These are phyloP conservation scores for Nakazawaea wickerhamii DNA, from an alignment of 805 yeast species.

Conservation along the genomic window DNA sequence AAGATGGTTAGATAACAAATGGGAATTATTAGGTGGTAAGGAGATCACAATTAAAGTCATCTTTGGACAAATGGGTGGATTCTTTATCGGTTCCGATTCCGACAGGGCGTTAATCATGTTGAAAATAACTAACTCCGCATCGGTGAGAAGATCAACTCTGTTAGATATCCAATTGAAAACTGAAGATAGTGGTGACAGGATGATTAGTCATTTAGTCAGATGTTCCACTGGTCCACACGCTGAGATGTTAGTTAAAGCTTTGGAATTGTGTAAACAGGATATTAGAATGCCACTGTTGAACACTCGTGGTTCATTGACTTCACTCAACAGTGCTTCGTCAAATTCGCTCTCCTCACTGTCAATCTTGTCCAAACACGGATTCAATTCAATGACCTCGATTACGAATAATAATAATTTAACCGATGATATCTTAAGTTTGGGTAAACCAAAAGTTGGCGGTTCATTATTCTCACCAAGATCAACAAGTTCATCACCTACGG, in stretches of 20 bases:
- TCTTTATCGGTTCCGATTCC: conserved; percentile 4
- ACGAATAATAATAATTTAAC: conserved; percentile 9
- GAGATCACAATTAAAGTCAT: conserved; percentile 6
- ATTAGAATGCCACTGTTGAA: conserved; percentile 1
- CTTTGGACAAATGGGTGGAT: conserved; percentile 8
- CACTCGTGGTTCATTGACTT: conserved; percentile 9
- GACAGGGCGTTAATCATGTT: conserved; percentile 16
- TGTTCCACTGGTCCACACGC: conserved; percentile 9
- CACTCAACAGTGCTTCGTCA: conserved; percentile 8
- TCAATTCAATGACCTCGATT: conserved; percentile 12
- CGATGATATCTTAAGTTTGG: conserved; percentile 11
- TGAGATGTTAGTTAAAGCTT: conserved; percentile 10
- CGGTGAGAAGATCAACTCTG: conserved; percentile 18
- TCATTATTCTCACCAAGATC: conserved; percentile 1
- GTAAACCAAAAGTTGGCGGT: conserved; percentile 10
- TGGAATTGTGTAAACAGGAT: conserved; percentile 11
- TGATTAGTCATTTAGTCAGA: conserved; percentile 9
- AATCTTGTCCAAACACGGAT: background rate
- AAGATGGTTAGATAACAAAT: conserved; percentile 22
- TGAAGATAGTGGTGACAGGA: conserved; percentile 6
- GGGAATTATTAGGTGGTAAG: conserved; percentile 21
- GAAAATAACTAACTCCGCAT: conserved; percentile 15
- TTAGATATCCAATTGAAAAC: conserved; percentile 18
- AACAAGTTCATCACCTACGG: background rate
- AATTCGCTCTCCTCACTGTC: conserved; percentile 3